Percentiles rank a stretch among this genome's conserved stretches.
phyloP scores from a whole-genome alignment of 1,284 basidiomycete genomes.

The Hemileia vastatrix region DNA sequence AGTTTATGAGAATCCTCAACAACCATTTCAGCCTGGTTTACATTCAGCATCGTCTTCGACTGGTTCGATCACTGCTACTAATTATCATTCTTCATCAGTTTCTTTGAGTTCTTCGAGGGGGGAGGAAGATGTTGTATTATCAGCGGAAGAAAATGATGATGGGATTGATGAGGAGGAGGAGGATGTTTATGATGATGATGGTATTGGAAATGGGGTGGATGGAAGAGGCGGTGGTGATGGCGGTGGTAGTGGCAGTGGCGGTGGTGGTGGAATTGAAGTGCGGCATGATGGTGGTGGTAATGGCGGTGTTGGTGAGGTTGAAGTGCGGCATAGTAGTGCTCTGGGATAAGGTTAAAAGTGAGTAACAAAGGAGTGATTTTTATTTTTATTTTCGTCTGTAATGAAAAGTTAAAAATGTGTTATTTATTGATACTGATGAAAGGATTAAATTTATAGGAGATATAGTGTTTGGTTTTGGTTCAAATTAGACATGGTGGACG shows the following conservation, averaged over 20 bases:
- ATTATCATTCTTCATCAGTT: background rate
- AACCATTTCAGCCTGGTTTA: background rate
- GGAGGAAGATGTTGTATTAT: too few relatives aligned
- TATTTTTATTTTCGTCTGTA: too few relatives aligned
- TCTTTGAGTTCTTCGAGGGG: constrained; percentile 7
- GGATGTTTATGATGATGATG: constrained; percentile 4
- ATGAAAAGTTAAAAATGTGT: too few relatives aligned
- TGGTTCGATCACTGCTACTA: background rate
- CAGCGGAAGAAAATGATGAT: too few relatives aligned
- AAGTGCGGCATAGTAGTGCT: too few relatives aligned
- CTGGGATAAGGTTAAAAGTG: too few relatives aligned
- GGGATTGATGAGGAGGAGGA: constrained; percentile 10
- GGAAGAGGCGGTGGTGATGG: background rate
- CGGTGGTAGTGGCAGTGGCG: background rate
- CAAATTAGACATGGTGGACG: too few relatives aligned
- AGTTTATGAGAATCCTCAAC: constrained; percentile 2
- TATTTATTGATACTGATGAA: too few relatives aligned
- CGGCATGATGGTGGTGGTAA: background rate
- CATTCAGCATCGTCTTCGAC: background rate
- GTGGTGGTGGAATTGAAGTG: background rate
- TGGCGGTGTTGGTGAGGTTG: too few relatives aligned
- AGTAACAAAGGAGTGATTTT: too few relatives aligned
- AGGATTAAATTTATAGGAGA: too few relatives aligned
- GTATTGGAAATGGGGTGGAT: background rate
- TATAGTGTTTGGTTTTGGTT: too few relatives aligned